Percentiles rank a stretch among this genome's conserved stretches.
Evolutionary conservation across 2,329 filamentous ascomycete genomes (phyloP).

Genomic region (Neurospora crassa): DNA sequence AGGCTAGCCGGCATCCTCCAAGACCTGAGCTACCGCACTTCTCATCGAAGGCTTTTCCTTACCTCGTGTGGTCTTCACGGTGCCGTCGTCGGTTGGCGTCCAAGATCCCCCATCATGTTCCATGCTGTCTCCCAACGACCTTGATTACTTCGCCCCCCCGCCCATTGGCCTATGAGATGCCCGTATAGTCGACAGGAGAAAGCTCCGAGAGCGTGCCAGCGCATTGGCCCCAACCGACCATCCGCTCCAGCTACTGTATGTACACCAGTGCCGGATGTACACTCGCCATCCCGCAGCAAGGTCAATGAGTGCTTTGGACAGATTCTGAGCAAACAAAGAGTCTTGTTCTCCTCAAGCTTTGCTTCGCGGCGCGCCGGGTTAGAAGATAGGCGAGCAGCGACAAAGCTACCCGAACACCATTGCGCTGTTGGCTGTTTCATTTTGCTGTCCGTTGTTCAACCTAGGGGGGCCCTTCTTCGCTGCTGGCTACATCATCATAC

Average conservation of each 20-base stretch:
- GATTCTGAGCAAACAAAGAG: not conserved
- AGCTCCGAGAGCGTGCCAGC: not conserved
- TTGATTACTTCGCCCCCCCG: not conserved
- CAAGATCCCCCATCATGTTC: not conserved
- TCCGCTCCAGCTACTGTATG: not conserved
- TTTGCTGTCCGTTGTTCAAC: not conserved
- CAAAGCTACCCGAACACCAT: not conserved
- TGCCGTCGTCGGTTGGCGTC: not conserved
- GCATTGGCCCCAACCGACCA: not conserved
- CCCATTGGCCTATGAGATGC: not conserved
- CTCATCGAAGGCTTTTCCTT: not conserved
- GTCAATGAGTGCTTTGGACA: not conserved
- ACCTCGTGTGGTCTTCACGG: not conserved
- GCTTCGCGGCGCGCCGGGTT: not conserved
- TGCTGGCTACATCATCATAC: not conserved
- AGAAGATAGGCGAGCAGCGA: not conserved
- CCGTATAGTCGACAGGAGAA: not conserved
- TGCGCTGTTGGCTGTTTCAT: not conserved
- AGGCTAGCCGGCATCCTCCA: not conserved
- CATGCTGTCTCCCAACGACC: not conserved
- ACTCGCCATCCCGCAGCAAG: not conserved
- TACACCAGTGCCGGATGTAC: not conserved
- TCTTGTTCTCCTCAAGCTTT: not conserved
- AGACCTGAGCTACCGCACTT: not conserved
- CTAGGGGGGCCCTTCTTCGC: not conserved